Evolutionary conservation across 306 rosid genomes (phyloP), one percentile per base, ranked within the genome.

Genomic region (Ziziphus jujuba): DNA sequence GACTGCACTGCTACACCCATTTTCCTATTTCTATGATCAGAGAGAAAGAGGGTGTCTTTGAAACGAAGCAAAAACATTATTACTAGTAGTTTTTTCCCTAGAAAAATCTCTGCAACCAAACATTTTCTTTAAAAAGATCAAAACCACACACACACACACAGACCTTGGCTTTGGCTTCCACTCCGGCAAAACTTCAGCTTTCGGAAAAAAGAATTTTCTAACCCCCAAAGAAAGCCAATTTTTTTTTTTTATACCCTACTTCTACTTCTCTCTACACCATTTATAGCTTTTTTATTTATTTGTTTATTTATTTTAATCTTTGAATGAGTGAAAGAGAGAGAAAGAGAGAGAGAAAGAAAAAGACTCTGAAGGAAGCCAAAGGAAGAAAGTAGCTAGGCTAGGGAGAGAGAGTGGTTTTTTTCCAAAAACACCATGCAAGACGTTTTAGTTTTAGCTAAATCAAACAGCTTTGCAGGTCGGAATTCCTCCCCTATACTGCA

Each of bases 151-250:
- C 0, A n/a, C n/a, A 31, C 20, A 21, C 63, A 40, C 45, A 40
- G 75, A 87, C 88, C 90, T 88, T 16, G 61, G 65, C 69, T 72
- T 54, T 74, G 53, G 69, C 59, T 72, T 63, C 47, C 67, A 25
- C 81, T 75, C 87, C 83, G 79, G 76, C 73, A 59, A 28, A 28
- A 78, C 84, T 72, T 82, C 78, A 87, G 86, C 83, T 87, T 84
- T 82, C 66, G 83, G 88, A 77, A 79, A 84, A 79, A 60, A 77
- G 77, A 84, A 79, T 56, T 23, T 76, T 85, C 62, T 77, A 43
- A 81, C 80, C 79, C 86, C 87, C 84, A 85, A 85, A 82, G 81
- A 85, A 84, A 79, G 73, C 75, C 61, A 79, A 81, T 47, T 45
- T 49, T 25, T 45, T 49, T 25, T 8, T 9, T 64, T 35, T 71